These are phyloP conservation scores for Solanum stenotomum DNA, from an alignment of 257 asterid species.

Conservation along the genomic window DNA sequence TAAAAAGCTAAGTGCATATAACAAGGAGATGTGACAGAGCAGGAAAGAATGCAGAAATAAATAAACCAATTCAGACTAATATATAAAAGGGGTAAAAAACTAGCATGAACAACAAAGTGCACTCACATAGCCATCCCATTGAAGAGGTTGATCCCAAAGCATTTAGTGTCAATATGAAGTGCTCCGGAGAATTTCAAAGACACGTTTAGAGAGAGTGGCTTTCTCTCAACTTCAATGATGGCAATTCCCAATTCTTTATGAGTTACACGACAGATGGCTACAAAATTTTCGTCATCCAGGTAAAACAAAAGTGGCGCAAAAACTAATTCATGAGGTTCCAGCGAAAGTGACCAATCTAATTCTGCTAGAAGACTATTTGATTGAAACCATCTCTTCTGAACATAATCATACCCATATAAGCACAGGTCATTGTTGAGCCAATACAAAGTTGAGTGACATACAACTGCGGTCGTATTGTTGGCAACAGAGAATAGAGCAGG, in stretches of 20 bases:
- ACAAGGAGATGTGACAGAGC: too few species aligned
- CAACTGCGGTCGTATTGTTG: too few species aligned
- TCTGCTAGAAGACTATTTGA: background rate
- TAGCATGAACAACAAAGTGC: too few species aligned
- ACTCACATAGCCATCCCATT: background rate
- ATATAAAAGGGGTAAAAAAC: too few species aligned
- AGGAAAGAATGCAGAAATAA: too few species aligned
- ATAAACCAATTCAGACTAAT: too few species aligned
- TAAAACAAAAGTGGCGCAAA: background rate
- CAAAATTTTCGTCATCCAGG: background rate
- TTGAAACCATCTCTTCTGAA: background rate
- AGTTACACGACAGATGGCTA: too few species aligned
- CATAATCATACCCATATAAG: background rate
- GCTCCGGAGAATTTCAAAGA: too few species aligned
- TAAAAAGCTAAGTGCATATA: too few species aligned
- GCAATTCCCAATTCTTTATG: background rate
- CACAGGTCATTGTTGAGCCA: background rate
- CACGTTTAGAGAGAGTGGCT: background rate
- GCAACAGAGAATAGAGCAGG: too few species aligned
- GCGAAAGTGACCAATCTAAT: background rate
- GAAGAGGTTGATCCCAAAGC: too few species aligned
- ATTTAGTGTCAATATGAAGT: too few species aligned
- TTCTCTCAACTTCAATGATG: background rate
- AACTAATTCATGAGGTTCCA: fast-evolving
- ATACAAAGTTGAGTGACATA: background rate